Evolutionary conservation across 1,139 yeast genomes (phyloP), one percentile per base, ranked within the genome.

Genomic region (Candida pseudoviswanathii): DNA sequence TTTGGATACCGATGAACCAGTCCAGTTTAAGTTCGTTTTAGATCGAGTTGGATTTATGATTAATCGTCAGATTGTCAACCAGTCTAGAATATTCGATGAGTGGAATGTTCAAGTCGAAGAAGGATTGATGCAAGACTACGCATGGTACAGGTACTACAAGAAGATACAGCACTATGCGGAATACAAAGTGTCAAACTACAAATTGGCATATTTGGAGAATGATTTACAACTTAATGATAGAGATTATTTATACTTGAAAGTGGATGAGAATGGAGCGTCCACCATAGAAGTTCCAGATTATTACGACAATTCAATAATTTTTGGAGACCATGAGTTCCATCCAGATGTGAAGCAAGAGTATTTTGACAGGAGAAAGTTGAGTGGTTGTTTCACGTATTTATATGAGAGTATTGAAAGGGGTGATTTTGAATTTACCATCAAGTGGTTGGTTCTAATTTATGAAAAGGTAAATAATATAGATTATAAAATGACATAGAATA

Each of bases 131-230:
- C 70, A 75, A 43, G 96, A 86, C 58, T 84, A 80, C 57, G 89
- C 96, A 0, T 85, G 94, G 89, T 87, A 85, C 68, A 73, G 74
- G 55, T 70, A 77, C 50, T 77, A 74, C 57, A 78, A 75, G 53
- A 88, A 88, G 61, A 59, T 87, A 33, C 76, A 71, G 46, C 71
- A 84, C 10, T 85, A 83, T 53, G 78, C 86, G 11, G 78, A 79
- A 51, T 73, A 85, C 53, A 81, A 84, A 53, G 65, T 79, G 25
- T 69, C 81, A 8, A 85, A 85, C 57, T 71, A 71, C 47, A 82
- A 79, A 57, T 66, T 85, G 33, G 73, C 79, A 32, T 75, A 75
- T 33, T 57, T 85, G 39, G 89, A 85, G 45, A 58, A 58, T 26
- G 67, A 64, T 44, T 58, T 71, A 30, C 56, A 59, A 40, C 56